Base-by-base conservation (phyloP, 805 yeast species). In the Candida ficus region DNA sequence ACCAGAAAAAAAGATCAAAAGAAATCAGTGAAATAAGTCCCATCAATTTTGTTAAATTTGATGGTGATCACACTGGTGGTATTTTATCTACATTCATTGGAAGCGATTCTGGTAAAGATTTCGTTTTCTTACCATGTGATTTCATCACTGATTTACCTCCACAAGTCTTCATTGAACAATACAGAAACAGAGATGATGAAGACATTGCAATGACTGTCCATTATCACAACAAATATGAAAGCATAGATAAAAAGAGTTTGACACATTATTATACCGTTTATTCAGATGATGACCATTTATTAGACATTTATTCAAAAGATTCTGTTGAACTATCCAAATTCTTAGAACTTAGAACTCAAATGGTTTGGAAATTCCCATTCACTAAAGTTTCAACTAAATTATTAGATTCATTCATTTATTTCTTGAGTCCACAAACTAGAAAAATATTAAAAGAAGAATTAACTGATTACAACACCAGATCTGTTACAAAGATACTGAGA, bases 111-210 rank as follows among this genome's bases (percentile, higher is more conserved):
- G 55, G 70, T 26, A 80, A 36, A 21, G 41, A 81, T 56, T 81
- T 88, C 54, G 86, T 89, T n/a, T 62, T 93, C 25, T 64, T 93
- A 41, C 97, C 98, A 7, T 91, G 97, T 65, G 99, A 95, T 61
- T 86, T 93, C 58, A 70, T 95, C 39, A 89, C 98, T 2, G 91
- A 90, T 57, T 68, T 91, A 29, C 95, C 96, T 4, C 96, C 98
- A 10, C 91, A 86, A 54, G 82, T 83, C 16, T 70, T 93, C 25
- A 78, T 89, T 33, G 95, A 91, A 56, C 84, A 83, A 37, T 90
- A 81, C 60, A 71, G 96, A 54, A 80, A 80, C 49, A 78, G 80
- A 53, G 76, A 75, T 18, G 82, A 75, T 30, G 64, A 68, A 22
- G 87, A 85, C 47, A 61, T 84, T 34, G 93, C 95, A 7, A 70